Evolutionary conservation across 805 yeast species (phyloP), one percentile per base, ranked within the genome.

Genomic region (Pichia eremophila): DNA sequence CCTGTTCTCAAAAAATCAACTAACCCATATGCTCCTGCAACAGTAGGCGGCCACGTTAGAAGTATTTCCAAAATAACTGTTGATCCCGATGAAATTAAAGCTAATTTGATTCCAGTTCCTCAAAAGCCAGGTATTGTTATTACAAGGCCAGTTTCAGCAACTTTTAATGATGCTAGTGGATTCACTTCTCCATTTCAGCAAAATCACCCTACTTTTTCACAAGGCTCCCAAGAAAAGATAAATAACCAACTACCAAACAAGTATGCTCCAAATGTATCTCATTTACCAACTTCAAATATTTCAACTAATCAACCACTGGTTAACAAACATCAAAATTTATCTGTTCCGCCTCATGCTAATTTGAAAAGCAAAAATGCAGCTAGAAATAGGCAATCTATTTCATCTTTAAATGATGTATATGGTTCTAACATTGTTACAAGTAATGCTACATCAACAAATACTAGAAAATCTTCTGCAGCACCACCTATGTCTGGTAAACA

Each of bases 1-100:
- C 37, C 38, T n/a, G 12, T 10, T 14, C 9, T 15, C 9, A 49
- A 32, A 39, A 53, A 49, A 39, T 19, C 58, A 4, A 45, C 57
- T 11, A 62, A 63, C 40, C 65, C 66, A 7, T 62, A 62, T 54
- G 67, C 65, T 25, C 67, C 67, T 15, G 53, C 61, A 2, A 59
- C 56, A 29, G 57, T 43, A 11, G 65, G 65, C 6, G 67, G 65
- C 2, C 67, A 60, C 50, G 57, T 59, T 5, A 54, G 63, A 46
- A 57, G 58, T 2, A 22, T 51, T 1, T 61, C 66, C 2, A 45
- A 55, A 0, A 44, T 46, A 1, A 41, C 58, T 7, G 47, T 57
- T 2, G 53, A 41, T n/a, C 54, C 58, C 8, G 39, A 40, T 27
- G 59, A 61, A 2, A 40, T 57, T 11, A 54, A 59, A 25, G 61